A percentile compares a stretch with the other conserved stretches of the same genome.
phyloP scores from a whole-genome alignment of 2,329 filamentous ascomycete genomes.

The Xylariales sp. region DNA sequence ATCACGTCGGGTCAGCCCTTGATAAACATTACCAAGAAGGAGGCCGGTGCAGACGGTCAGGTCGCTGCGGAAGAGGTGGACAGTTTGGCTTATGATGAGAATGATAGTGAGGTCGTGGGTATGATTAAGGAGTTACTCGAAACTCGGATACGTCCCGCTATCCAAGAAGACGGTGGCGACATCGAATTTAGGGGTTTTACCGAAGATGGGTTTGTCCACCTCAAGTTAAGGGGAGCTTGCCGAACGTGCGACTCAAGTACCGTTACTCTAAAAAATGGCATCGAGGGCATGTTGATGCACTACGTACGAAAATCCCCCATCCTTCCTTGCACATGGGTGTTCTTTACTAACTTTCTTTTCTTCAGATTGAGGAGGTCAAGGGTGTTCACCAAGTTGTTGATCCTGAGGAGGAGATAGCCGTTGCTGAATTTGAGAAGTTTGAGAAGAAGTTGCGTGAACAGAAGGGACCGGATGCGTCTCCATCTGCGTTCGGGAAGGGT shows the following conservation, averaged over 20 bases:
- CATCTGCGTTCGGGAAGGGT: conserved; percentile 31
- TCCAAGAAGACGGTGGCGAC: conserved; percentile 96
- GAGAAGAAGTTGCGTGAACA: conserved; percentile 72
- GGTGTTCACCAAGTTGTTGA: conserved; percentile 88
- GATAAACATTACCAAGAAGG: conserved; percentile 66
- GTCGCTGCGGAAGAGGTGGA: conserved; percentile 55
- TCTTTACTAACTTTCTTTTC: conserved; percentile 14
- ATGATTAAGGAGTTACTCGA: conserved; percentile 99
- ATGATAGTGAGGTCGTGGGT: conserved; percentile 88
- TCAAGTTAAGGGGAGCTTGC: conserved; percentile 90
- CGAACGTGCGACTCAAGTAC: conserved; percentile 96
- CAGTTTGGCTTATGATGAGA: conserved; percentile 77
- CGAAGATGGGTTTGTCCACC: conserved; percentile 67
- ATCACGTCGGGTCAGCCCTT: conserved; percentile 80
- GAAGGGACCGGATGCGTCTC: conserved; percentile 36
- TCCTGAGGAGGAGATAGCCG: conserved; percentile 82
- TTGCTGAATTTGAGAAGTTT: conserved; percentile 88
- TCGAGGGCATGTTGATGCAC: conserved; percentile 98
- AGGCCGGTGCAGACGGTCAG: conserved; percentile 46
- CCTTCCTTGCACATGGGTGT: conserved; percentile 1
- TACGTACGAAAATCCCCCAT: conserved; percentile 61
- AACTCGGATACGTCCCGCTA: conserved; percentile 89
- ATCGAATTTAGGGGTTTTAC: conserved; percentile 93
- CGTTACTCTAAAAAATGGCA: conserved; percentile 94
- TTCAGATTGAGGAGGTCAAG: conserved; percentile 84